These are phyloP conservation scores for Antitrichia curtipendula DNA, from an alignment of 225 moss, liverwort and hornwort genomes.

Conservation along the genomic window DNA sequence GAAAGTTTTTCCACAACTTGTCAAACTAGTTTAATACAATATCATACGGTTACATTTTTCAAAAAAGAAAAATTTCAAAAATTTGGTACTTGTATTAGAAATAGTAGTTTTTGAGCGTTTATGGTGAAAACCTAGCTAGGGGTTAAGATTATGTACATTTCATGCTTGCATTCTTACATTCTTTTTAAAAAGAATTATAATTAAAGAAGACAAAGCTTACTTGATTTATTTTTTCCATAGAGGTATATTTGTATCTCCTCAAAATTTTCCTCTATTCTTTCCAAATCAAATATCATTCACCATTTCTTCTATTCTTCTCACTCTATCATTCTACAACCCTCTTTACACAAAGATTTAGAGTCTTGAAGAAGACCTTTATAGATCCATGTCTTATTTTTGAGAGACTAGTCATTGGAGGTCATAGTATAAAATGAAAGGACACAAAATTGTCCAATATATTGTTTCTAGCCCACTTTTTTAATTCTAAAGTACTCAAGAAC, in stretches of 20 bases:
- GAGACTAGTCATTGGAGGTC: accelerated
- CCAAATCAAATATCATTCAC: background rate
- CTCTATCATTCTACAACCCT: background rate
- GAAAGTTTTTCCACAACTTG: too few species aligned
- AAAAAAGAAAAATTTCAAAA: too few species aligned
- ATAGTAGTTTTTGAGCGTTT: too few species aligned
- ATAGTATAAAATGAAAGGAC: background rate
- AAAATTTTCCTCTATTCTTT: background rate
- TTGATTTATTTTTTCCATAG: background rate
- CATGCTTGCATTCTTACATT: background rate
- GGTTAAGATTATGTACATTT: background rate
- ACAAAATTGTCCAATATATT: background rate
- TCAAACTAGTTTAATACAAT: too few species aligned
- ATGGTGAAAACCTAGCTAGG: too few species aligned
- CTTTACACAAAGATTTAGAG: background rate
- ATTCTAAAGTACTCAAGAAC: background rate
- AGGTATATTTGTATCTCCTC: background rate
- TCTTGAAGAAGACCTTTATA: background rate
- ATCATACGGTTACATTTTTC: too few species aligned
- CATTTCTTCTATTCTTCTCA: background rate
- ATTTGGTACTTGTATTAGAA: too few species aligned
- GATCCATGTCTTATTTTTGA: background rate
- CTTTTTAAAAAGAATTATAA: background rate
- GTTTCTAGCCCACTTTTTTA: background rate
- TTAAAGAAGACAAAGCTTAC: background rate